phyloP scores from a whole-genome alignment of 202 grass and related monocot genomes.

The Digitaria exilis region DNA sequence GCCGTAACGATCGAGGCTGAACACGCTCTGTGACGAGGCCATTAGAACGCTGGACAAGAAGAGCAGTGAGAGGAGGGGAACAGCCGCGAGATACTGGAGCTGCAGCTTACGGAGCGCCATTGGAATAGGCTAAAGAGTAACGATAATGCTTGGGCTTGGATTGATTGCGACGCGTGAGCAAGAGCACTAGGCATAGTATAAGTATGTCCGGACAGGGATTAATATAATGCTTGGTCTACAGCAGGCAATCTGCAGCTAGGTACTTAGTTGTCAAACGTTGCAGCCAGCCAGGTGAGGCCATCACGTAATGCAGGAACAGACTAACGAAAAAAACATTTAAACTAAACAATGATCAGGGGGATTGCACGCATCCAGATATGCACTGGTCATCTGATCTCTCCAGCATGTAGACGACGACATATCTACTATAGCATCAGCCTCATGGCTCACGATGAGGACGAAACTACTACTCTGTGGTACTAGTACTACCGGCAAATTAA shows the following conservation, averaged over 20 bases:
- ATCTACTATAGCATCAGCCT: background rate
- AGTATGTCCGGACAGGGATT: background rate
- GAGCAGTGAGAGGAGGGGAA: too few species aligned
- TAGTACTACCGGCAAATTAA: background rate
- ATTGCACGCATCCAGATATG: constrained; percentile 40
- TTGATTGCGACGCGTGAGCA: too few species aligned
- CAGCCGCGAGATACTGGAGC: too few species aligned
- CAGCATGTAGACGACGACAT: background rate
- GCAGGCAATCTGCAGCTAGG: constrained; percentile 28
- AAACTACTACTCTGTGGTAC: background rate
- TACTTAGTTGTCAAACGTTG: constrained; percentile 39
- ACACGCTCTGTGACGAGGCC: too few species aligned
- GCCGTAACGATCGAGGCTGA: constrained; percentile 53
- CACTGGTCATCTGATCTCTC: background rate
- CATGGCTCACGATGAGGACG: constrained; percentile 17
- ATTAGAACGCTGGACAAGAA: too few species aligned
- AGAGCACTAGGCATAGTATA: too few species aligned
- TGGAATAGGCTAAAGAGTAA: too few species aligned
- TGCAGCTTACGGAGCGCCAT: too few species aligned
- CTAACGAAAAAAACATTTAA: background rate
- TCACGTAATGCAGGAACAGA: constrained; percentile 39
- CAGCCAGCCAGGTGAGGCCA: constrained; percentile 54
- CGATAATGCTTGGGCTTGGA: too few species aligned
- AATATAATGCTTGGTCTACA: constrained; percentile 15
- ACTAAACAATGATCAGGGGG: constrained; percentile 23